Conservation (phyloP, 345 rosid species). For the Mercurialis annua region DNA sequence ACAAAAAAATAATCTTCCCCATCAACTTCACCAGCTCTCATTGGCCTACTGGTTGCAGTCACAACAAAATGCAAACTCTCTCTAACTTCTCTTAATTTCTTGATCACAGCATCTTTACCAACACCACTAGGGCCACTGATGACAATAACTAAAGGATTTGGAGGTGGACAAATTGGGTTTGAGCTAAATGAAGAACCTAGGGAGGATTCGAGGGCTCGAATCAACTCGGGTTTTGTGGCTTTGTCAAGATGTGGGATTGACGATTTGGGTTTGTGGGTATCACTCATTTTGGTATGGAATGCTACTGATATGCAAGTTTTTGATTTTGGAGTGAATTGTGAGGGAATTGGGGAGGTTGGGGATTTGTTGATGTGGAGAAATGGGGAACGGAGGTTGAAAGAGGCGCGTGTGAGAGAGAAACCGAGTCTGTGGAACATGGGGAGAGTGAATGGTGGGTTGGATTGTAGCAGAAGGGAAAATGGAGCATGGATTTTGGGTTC, state of each 20-base stretch:
- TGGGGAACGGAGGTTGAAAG: conserved; percentile 21
- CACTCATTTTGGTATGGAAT: conserved; percentile 46
- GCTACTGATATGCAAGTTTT: conserved; percentile 19
- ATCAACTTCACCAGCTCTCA: conserved; percentile 72
- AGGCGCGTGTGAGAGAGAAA: conserved; percentile 33
- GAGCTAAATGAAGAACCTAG: conserved; percentile 48
- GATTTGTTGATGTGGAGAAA: conserved; percentile 16
- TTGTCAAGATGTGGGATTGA: conserved; percentile 41
- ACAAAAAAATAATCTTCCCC: conserved; percentile 84
- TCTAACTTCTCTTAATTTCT: conserved; percentile 52
- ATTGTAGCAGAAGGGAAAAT: not conserved
- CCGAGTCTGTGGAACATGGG: conserved; percentile 52
- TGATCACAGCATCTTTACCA: conserved; percentile 89
- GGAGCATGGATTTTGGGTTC: conserved; percentile 1
- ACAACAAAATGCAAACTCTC: conserved; percentile 72
- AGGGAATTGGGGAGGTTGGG: conserved; percentile 9
- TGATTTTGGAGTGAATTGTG: conserved; percentile 9
- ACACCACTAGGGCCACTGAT: conserved; percentile 92
- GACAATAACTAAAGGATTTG: conserved; percentile 64
- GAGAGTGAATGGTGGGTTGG: not conserved
- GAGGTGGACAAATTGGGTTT: conserved; percentile 44
- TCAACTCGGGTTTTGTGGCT: conserved; percentile 45
- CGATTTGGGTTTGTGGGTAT: conserved; percentile 39
- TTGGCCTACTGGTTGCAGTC: conserved; percentile 74
- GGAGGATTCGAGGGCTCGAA: conserved; percentile 72